phyloP scores from a whole-genome alignment of 1,139 yeast species.

The Scheffersomyces parashehatae region DNA sequence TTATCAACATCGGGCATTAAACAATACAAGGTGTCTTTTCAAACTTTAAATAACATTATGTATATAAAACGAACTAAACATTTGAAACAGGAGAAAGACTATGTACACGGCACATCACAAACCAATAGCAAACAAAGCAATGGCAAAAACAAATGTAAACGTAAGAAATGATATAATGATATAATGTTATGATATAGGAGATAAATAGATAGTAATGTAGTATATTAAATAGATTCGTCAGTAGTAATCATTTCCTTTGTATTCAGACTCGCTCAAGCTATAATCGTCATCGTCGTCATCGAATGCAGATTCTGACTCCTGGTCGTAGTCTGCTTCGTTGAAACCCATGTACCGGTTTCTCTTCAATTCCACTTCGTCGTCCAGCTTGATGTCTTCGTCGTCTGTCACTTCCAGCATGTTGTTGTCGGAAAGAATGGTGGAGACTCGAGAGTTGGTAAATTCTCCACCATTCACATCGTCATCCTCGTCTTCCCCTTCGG shows the following conservation, averaged over 20 bases:
- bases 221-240: constrained; percentile 11
- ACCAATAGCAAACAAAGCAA: too few species aligned
- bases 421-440: constrained; percentile 2
- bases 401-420: constrained; percentile 16
- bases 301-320: constrained; percentile 36
- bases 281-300: constrained; percentile 28
- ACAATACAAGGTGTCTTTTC: too few species aligned
- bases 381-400: constrained; percentile 31
- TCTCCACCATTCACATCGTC: constrained; percentile 13
- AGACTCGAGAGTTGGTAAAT: constrained; percentile 14
- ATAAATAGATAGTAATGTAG: too few species aligned
- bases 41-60: too few species aligned
- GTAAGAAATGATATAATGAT: too few species aligned
- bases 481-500: constrained; percentile 16
- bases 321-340: constrained; percentile 50
- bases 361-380: constrained; percentile 46
- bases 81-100: too few species aligned
- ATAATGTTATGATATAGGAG: too few species aligned
- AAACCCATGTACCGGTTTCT: constrained; percentile 46
- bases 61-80: too few species aligned
- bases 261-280: constrained; percentile 32
- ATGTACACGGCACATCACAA: too few species aligned
- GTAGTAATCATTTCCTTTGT: constrained; percentile 49
- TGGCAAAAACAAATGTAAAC: too few species aligned
- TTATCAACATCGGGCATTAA: too few species aligned